Evolutionary conservation across 106 monocot species (phyloP), one percentile per base, ranked within the genome.

Genomic region (Vanilla planifolia): DNA sequence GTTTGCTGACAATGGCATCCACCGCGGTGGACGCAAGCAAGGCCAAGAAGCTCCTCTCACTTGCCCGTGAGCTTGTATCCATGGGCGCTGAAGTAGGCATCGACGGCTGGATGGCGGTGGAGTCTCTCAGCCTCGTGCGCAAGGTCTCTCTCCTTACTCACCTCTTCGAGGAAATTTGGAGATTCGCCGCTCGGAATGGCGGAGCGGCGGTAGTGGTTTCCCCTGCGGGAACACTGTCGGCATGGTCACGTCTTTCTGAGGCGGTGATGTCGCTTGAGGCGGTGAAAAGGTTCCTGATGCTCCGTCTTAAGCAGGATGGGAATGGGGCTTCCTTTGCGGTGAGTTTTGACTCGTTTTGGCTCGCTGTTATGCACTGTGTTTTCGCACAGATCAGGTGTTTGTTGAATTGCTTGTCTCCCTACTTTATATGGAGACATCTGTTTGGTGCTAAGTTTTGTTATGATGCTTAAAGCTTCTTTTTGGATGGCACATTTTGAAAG

Each of bases 71-170:
- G 29, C 63, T 76, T 43, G 24, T 67, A 3, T 65, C 59, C 39
- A 35, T 59, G 33, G 68, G 44, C 29, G 64, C 21, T 39, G 24
- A 50, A 20, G 59, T 5, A 25, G 44, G 59, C 17, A 57, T 29
- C 3, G 20, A 0, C 10, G 50, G 25, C 0, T 50, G 9, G 50
- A 24, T 50, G 50, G 50, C 0, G 35, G 45, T 19, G 8, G 75
- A 75, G n/a, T 71, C 78, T 62, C 61, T 78, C 44, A 59, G 78
- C 51, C 73, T 91, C 43, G 67, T 76, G 4, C 72, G 85, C 21
- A 91, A 83, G 79, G 76, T 80, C 16, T 79, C 79, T 3, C 65
- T 91, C 21, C 71, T 91, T 13, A 64, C 69, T 33, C 85, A 85
- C 65, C 68, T 91, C 50, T 47, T 79, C 15, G 82, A 85, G 39